Evolutionary conservation across 345 rosid species (phyloP).

Genomic region (Brassica incana): DNA sequence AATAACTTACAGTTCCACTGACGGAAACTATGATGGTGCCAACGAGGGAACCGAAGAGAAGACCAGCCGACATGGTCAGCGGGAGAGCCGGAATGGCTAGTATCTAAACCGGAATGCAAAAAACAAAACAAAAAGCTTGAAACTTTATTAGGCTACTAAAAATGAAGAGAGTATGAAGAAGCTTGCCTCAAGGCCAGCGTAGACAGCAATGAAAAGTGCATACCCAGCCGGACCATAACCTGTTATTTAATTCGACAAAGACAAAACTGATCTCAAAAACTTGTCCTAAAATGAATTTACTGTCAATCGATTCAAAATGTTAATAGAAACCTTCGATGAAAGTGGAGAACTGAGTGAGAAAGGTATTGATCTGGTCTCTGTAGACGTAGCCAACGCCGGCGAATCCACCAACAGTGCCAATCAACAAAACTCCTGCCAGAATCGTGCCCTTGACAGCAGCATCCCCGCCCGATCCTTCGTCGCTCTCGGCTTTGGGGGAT

Average conservation of each 20-base stretch:
- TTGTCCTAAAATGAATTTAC: not conserved
- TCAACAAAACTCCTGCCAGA: constrained; percentile 77
- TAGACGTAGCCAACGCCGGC: not conserved
- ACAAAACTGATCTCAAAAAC: not conserved
- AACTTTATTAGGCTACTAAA: not conserved
- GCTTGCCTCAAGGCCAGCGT: constrained; percentile 54
- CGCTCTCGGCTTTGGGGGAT: constrained; percentile 22
- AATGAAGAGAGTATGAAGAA: constrained; percentile 9
- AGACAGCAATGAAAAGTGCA: not conserved
- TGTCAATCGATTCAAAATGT: not conserved
- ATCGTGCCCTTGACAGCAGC: constrained; percentile 78
- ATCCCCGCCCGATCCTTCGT: constrained; percentile 48
- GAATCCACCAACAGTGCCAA: constrained; percentile 57
- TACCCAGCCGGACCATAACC: not conserved
- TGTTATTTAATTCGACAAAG: not conserved
- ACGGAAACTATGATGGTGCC: constrained; percentile 97
- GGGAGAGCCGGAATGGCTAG: not conserved
- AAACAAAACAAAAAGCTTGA: not conserved
- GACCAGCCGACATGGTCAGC: constrained; percentile 96
- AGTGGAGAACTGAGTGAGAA: not conserved
- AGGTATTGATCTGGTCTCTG: not conserved
- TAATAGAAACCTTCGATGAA: not conserved
- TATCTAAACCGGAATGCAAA: not conserved
- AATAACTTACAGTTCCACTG: constrained; percentile 84
- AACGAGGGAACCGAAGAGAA: constrained; percentile 80